A percentile compares a stretch with the other conserved stretches of the same genome.
Conservation (phyloP, 345 rosid species). For the Corymbia maculata region DNA sequence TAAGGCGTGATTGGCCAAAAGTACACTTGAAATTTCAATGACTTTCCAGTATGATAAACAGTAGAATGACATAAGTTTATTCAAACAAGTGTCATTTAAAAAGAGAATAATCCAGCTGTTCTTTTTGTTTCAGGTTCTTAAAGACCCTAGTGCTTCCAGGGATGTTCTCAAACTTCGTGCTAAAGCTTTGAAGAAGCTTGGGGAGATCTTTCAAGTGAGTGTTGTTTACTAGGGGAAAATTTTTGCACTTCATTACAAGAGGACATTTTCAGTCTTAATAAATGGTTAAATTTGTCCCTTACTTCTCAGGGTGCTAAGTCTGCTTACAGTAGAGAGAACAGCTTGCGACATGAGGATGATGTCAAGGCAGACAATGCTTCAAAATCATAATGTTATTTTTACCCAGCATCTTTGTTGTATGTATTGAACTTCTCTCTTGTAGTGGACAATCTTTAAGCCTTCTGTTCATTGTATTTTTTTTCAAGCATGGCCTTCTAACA, state of each 20-base stretch:
- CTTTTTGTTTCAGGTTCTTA: conserved; percentile 49
- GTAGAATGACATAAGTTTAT: not conserved
- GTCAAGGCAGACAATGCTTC: conserved; percentile 3
- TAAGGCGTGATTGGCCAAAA: not conserved
- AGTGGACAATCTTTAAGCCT: not conserved
- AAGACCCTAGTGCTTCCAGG: conserved; percentile 69
- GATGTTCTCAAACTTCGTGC: conserved; percentile 59
- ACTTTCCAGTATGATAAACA: not conserved
- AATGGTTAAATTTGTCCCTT: not conserved
- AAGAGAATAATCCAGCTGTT: not conserved
- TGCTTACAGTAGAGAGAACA: conserved; percentile 65
- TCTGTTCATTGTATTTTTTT: not conserved
- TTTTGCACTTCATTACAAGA: not conserved
- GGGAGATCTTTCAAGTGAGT: conserved; percentile 79
- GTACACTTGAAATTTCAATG: not conserved
- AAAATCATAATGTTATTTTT: conserved; percentile 11
- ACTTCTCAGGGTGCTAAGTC: conserved; percentile 66
- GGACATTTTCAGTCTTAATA: not conserved
- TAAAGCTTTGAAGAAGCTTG: conserved; percentile 71
- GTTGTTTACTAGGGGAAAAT: not conserved
- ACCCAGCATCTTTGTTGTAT: not conserved
- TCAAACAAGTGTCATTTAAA: not conserved
- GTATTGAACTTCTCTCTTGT: not conserved
- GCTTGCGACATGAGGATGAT: conserved; percentile 58
- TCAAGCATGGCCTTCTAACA: not conserved